Percentiles rank a stretch among this genome's conserved stretches.
Evolutionary conservation across 352 stramenopile species (phyloP).

Genomic region (Pythium rishiriense): DNA sequence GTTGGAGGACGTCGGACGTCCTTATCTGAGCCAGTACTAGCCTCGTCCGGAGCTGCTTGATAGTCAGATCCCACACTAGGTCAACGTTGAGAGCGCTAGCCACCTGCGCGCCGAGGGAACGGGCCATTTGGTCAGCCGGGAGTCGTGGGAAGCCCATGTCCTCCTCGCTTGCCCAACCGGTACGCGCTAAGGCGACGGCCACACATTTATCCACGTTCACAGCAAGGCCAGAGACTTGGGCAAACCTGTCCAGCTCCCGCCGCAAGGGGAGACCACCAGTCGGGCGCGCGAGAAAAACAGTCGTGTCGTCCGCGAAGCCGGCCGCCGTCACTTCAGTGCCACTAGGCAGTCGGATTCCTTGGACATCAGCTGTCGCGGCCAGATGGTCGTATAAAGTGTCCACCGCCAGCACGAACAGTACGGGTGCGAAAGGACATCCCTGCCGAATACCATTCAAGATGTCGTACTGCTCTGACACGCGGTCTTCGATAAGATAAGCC

Average conservation of each 20-base stretch:
- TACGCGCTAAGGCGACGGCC: not conserved
- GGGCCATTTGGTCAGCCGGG: not conserved
- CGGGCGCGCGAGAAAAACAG: not conserved
- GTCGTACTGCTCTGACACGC: not conserved
- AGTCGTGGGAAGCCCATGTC: not conserved
- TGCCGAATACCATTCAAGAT: slow-evolving; percentile 19
- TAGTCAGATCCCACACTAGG: not conserved
- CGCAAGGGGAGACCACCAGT: not conserved
- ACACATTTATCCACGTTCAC: slow-evolving; percentile 9
- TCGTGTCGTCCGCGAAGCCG: slow-evolving; percentile 18
- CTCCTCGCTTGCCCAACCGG: not conserved
- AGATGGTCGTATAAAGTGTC: slow-evolving; percentile 6
- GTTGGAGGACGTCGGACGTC: slow-evolving; percentile 17
- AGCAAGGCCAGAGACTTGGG: slow-evolving; percentile 1
- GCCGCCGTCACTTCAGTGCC: not conserved
- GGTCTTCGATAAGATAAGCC: not conserved
- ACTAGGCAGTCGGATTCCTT: not conserved
- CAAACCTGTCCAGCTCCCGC: slow-evolving; percentile 8
- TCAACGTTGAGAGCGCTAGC: not conserved
- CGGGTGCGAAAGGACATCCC: slow-evolving; percentile 18
- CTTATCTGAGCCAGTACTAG: not conserved
- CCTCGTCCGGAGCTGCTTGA: not conserved
- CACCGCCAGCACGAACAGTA: slow-evolving; percentile 18
- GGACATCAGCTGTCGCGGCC: not conserved
- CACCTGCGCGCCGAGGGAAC: not conserved